Evolutionary conservation across 2,329 filamentous ascomycete genomes (phyloP), one percentile per base, ranked within the genome.

Genomic region (Xylaria multiplex): DNA sequence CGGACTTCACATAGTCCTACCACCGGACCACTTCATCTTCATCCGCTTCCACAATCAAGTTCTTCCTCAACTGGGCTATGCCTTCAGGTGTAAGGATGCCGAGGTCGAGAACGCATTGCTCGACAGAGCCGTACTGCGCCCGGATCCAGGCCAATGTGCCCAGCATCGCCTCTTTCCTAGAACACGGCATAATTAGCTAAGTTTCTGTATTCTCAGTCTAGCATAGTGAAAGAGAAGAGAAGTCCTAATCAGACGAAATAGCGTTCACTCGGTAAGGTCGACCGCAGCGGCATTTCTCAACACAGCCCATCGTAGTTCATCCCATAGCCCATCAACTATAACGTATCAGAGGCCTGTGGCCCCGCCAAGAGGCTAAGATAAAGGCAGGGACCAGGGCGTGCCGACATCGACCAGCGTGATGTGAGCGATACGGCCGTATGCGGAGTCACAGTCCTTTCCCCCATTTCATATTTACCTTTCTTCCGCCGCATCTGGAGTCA

Each of bases 51-150:
- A 75, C 69, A 46, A 78, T 65, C 59, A 78, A 42, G 69, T 77
- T 77, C 22, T 60, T 66, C 35, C 68, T 72, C 56, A 78, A 64
- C 52, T 76, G 74, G 40, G 57, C 81, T 61, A 93, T 81, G 66
- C 87, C 85, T 6, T 81, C 82, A 40, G 83, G 81, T 1, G 81
- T 83, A 42, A 93, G 74, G 13, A 88, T 83, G 73, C 89, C 89
- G 37, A 85, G 77, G 14, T 85, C 79, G 61, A 81, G 79, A 69
- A 92, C 80, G 77, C 92, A 93, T 14, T 78, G 78, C 74, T 92
- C 89, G 2, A 86, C 83, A 2, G 89, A 86, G 2, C 89, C 90
- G 78, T 88, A 91, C 66, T 84, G 82, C 32, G 81, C 77, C 54
- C 85, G 81, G 53, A 93, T 79, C 80, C 88, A 84, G 56, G 82